Percentiles rank a stretch among this genome's conserved stretches.
phyloP scores from a whole-genome alignment of 176 grass and related monocot species.

The Zoysia pacifica region DNA sequence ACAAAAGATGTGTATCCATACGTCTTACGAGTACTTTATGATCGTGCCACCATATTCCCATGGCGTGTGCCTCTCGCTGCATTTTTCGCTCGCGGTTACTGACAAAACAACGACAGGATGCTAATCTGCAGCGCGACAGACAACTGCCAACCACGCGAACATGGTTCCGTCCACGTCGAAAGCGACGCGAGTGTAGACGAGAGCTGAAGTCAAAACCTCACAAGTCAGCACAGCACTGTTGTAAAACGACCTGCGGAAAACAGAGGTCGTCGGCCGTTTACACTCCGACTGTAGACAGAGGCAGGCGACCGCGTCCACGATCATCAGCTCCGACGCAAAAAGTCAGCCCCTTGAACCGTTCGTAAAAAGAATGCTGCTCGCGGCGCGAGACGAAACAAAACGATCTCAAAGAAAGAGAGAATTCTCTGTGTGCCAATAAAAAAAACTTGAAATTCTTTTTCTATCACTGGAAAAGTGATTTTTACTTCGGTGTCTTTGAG shows the following conservation, averaged over 20 bases:
- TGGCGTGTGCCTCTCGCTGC: too few relatives aligned
- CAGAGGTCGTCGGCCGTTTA: slow-evolving; percentile 37
- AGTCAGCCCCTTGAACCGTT: slow-evolving; percentile 47
- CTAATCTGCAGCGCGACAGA: neutral
- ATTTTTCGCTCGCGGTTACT: neutral
- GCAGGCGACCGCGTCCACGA: slow-evolving; percentile 31
- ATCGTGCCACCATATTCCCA: too few relatives aligned
- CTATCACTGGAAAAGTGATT: too few relatives aligned
- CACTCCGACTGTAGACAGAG: neutral
- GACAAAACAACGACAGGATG: neutral
- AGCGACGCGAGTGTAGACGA: neutral
- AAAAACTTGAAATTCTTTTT: too few relatives aligned
- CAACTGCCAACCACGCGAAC: neutral
- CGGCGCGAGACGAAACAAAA: neutral
- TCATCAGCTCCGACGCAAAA: neutral
- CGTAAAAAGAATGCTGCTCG: slow-evolving; percentile 30
- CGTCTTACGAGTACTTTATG: too few relatives aligned
- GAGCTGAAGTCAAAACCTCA: slow-evolving; percentile 15
- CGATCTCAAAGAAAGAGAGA: neutral
- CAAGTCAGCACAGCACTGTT: neutral
- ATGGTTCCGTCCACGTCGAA: slow-evolving; percentile 21
- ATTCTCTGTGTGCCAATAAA: too few relatives aligned
- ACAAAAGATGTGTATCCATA: too few relatives aligned
- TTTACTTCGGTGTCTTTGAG: too few relatives aligned
- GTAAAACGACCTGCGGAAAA: neutral